Evolutionary conservation across 2,329 filamentous ascomycete species (phyloP), one percentile per base, ranked within the genome.

Genomic region (Epichloe gansuensis): DNA sequence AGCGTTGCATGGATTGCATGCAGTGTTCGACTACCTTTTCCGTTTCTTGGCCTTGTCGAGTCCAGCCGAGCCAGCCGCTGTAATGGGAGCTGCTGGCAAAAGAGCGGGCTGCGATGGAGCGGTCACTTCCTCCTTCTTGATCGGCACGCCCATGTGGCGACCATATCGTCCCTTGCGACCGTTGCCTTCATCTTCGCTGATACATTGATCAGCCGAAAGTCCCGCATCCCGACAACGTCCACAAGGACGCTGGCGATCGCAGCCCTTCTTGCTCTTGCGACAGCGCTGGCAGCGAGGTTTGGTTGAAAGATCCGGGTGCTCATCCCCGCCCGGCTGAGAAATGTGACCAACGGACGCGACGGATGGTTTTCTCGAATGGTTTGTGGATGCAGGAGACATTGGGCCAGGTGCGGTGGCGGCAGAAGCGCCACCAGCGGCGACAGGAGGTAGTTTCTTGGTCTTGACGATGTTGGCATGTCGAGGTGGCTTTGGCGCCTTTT

Each of bases 191-290:
- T 98, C 93, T 69, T 98, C 93, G 68, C 90, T 96, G 68, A 98
- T 82, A 68, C 93, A 98, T 57, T 91, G 88, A 59, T 97, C 93
- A 54, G 89, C 82, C 53, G 87, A 86, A 61, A 98, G 88, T 21
- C 93, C 93, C 43, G 93, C 93, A 70, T 98, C 93, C 67, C 89
- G 89, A 80, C 93, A 98, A 57, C 93, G 82, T 52, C 89, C 88
- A 64, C 93, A 98, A 31, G 93, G 93, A 40, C 93, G 84, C 70
- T 97, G 93, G 53, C 93, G 85, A 72, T 98, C 93, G 66, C 93
- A 98, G 12, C 93, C 93, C 72, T 98, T 98, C 77, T 98, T 98
- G 73, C 91, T 97, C 80, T 98, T 98, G 63, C 93, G 86, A 76
- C 93, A 98, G 53, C 93, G 86, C 68, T 98, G 93, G 74, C 93